Conservation (phyloP, 1,284 basidiomycete genomes). For the Heliocybe sulcata region DNA sequence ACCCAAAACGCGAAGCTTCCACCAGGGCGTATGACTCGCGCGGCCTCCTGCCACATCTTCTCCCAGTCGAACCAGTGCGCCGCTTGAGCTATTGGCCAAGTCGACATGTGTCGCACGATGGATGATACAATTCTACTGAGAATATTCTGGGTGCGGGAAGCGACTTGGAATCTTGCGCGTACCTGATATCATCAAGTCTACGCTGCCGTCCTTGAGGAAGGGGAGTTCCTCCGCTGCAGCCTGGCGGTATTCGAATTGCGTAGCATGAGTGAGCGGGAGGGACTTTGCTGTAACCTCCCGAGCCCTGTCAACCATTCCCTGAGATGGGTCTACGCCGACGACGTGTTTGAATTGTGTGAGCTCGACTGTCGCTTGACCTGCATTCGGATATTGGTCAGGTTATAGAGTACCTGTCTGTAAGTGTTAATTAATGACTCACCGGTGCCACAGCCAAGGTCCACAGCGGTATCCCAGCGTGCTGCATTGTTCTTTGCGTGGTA, state of each 20-base stretch:
- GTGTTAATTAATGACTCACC: conserved; percentile 41
- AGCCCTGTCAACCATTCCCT: conserved; percentile 68
- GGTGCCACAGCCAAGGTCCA: conserved; percentile 83
- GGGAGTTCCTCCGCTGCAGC: conserved; percentile 50
- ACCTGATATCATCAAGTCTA: conserved; percentile 77
- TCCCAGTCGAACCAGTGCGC: conserved; percentile 85
- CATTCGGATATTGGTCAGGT: not conserved
- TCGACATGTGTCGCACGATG: not conserved
- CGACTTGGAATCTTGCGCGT: conserved; percentile 10
- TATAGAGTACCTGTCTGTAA: not conserved
- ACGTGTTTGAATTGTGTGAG: conserved; percentile 57
- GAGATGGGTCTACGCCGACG: conserved; percentile 68
- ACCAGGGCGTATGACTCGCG: conserved; percentile 53
- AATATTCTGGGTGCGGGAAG: not conserved
- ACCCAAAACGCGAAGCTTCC: conserved; percentile 80
- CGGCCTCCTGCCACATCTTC: conserved; percentile 64
- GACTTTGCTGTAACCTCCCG: conserved; percentile 24
- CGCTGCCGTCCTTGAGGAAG: conserved; percentile 44
- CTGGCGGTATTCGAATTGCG: conserved; percentile 38
- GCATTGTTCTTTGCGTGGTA: conserved; percentile 38
- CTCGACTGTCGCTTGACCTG: conserved; percentile 63
- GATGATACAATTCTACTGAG: too few species aligned
- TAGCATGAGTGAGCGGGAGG: not conserved
- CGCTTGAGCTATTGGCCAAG: conserved; percentile 53
- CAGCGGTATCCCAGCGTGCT: conserved; percentile 45